Evolutionary conservation across 1,284 basidiomycete species (phyloP).

Genomic region (Inonotus hispidus): DNA sequence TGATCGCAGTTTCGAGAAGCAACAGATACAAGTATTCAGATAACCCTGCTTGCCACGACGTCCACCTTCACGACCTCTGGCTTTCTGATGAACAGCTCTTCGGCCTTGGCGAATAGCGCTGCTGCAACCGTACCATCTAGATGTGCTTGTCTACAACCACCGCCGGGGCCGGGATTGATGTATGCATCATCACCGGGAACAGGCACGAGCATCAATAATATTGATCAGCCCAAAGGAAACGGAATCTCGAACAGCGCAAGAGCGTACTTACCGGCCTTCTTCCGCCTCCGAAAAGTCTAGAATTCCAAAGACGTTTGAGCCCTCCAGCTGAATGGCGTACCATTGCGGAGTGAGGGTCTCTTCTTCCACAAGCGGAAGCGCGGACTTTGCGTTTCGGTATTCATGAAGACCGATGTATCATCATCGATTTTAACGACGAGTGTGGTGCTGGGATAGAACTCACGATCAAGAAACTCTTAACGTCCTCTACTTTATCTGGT

Average conservation of each 20-base stretch:
- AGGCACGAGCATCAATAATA: background rate
- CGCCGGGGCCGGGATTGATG: background rate
- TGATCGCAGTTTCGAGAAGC: background rate
- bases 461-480: constrained; percentile 35
- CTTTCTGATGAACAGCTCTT: constrained; percentile 29
- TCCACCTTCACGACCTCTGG: constrained; percentile 32
- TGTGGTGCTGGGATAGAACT: constrained; percentile 19
- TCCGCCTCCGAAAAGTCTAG: constrained; percentile 35
- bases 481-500: constrained; percentile 31
- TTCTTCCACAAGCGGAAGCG: constrained; percentile 32
- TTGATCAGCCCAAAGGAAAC: background rate
- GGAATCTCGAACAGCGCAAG: background rate
- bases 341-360: constrained; percentile 34
- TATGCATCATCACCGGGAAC: background rate
- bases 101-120: constrained; percentile 32
- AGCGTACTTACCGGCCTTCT: constrained; percentile 24
- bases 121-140: constrained; percentile 34
- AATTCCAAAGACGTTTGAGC: constrained; percentile 35
- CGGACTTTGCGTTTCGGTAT: too few species aligned
- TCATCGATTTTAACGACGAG: background rate
- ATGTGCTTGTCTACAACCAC: constrained; percentile 27
- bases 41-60: constrained; percentile 27
- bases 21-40: background rate
- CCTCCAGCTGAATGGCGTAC: constrained; percentile 36
- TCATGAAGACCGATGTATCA: too few species aligned